phyloP scores from a whole-genome alignment of 2,329 filamentous ascomycete genomes.

The Neonectria punicea region DNA sequence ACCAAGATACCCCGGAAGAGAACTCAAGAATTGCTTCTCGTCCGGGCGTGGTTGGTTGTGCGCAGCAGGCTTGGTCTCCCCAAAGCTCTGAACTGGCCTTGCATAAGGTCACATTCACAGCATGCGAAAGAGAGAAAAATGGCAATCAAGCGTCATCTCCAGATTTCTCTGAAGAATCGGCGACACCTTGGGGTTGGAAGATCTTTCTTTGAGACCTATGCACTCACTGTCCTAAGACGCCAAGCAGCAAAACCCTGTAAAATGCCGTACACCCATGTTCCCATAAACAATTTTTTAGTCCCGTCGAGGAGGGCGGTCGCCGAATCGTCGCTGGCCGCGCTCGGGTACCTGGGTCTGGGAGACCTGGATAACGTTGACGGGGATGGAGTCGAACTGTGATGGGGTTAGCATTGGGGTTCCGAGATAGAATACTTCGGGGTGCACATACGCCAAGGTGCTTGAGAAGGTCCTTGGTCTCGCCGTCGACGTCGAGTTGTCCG shows the following conservation, averaged over 20 bases:
- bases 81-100: slow-evolving; percentile 33
- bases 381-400: slow-evolving; percentile 90
- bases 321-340: slow-evolving; percentile 80
- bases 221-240: slow-evolving; percentile 69
- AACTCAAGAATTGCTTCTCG: neutral
- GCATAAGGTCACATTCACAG: slow-evolving; percentile 44
- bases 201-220: slow-evolving; percentile 70
- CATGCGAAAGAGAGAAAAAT: slow-evolving; percentile 57
- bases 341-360: slow-evolving; percentile 88
- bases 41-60: slow-evolving; percentile 3
- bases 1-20: slow-evolving; percentile 30
- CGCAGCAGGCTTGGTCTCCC: slow-evolving; percentile 24
- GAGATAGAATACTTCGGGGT: neutral
- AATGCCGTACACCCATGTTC: slow-evolving; percentile 57
- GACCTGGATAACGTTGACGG: slow-evolving; percentile 94
- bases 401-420: slow-evolving; percentile 43
- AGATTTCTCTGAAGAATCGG: slow-evolving; percentile 72
- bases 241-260: slow-evolving; percentile 58
- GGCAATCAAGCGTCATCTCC: slow-evolving; percentile 94
- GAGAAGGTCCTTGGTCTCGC: slow-evolving; percentile 98
- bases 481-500: slow-evolving; percentile 93
- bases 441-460: slow-evolving; percentile 97
- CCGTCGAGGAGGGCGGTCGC: slow-evolving; percentile 64
- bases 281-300: slow-evolving; percentile 51
- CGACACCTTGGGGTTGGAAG: slow-evolving; percentile 83